Conservation (phyloP, 345 rosid species). For the sweet orange (Citrus sinensis) region DVS_A1.0 CM039168.1:3991001-3991500, state of each 20-base stretch:
- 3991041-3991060: conserved; percentile 44
- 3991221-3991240: conserved; percentile 24
- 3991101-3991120: conserved; percentile 37
- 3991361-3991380: conserved; percentile 9
- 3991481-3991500: conserved; percentile 79
- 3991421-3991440: conserved; percentile 54
- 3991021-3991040: conserved; percentile 23
- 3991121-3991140: conserved; percentile 26
- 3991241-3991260: conserved; percentile 39
- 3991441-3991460: conserved; percentile 78
- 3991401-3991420: conserved; percentile 31
- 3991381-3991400: conserved; percentile 39
- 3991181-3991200: conserved; percentile 17
- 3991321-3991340: background rate
- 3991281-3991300: conserved; percentile 61
- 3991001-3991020: conserved; percentile 53
- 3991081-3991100: conserved; percentile 28
- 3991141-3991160: conserved; percentile 19
- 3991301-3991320: conserved; percentile 41
- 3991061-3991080: conserved; percentile 53
- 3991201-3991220: conserved; percentile 15
- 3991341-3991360: conserved; percentile 5
- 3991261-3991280: conserved; percentile 54
- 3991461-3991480: conserved; percentile 71
- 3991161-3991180: conserved; percentile 19